Percentiles rank a stretch among this genome's conserved stretches.
Conservation (phyloP, 805 yeast species). For the Wickerhamiella bombiphila region DNA sequence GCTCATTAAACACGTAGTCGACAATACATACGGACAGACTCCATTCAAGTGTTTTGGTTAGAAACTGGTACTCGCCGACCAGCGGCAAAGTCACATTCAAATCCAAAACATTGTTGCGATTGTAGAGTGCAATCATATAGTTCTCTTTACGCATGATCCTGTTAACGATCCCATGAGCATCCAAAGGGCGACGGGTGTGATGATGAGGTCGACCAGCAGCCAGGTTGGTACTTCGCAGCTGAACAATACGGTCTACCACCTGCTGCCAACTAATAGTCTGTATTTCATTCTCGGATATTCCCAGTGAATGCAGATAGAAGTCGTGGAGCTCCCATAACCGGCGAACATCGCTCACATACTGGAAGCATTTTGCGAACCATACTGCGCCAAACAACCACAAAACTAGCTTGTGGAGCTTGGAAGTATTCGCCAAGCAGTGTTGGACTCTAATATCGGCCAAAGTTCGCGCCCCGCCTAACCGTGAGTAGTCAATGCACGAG, state of each 20-base stretch:
- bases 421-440: conserved; percentile 33
- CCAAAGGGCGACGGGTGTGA: conserved; percentile 42
- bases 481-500: conserved; percentile 62
- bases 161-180: conserved; percentile 90
- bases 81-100: conserved; percentile 44
- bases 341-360: conserved; percentile 43
- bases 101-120: conserved; percentile 52
- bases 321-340: conserved; percentile 59
- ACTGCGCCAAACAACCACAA: conserved; percentile 43
- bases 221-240: conserved; percentile 39
- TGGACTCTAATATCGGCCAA: conserved; percentile 31
- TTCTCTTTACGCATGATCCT: conserved; percentile 92
- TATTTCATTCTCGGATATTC: conserved; percentile 63
- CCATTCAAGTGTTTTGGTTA: conserved; percentile 91
- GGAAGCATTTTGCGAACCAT: conserved; percentile 27
- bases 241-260: conserved; percentile 61
- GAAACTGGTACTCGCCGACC: conserved; percentile 26
- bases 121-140: conserved; percentile 78
- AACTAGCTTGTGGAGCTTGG: conserved; percentile 40
- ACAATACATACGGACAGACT: conserved; percentile 75
- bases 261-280: conserved; percentile 91
- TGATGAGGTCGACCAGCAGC: conserved; percentile 27
- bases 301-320: conserved; percentile 59
- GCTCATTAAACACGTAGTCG: conserved; percentile 69
- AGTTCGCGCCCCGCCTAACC: conserved; percentile 23